A percentile compares a stretch with the other conserved stretches of the same genome.
These are phyloP conservation scores for Royoungia palumana DNA, from an alignment of 768 basidiomycete species.

Conservation along the genomic window DNA sequence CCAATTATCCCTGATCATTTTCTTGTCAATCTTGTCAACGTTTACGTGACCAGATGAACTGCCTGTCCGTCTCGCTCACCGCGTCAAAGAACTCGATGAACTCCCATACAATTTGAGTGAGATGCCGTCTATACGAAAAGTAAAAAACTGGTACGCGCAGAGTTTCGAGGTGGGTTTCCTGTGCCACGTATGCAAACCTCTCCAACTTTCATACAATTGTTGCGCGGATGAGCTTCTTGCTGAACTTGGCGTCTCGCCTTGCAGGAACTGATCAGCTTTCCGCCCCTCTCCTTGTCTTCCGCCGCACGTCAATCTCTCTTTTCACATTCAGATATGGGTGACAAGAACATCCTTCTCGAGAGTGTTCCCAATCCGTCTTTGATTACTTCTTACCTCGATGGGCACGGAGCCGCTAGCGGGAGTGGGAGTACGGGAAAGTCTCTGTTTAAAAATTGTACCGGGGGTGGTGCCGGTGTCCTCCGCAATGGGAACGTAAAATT, in stretches of 20 bases:
- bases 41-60: conserved; percentile 65
- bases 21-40: not conserved
- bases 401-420: conserved; percentile 28
- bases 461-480: conserved; percentile 29
- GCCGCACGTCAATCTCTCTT: conserved; percentile 67
- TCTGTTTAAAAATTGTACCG: conserved; percentile 25
- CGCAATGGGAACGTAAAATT: conserved; percentile 59
- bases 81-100: conserved; percentile 93
- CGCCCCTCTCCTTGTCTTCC: conserved; percentile 65
- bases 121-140: conserved; percentile 91
- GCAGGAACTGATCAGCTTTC: conserved; percentile 89
- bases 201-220: not conserved
- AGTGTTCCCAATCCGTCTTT: conserved; percentile 79
- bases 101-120: conserved; percentile 87
- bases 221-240: not conserved
- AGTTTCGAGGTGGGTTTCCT: conserved; percentile 78
- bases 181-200: not conserved
- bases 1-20: not conserved
- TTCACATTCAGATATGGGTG: conserved; percentile 37
- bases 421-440: conserved; percentile 1
- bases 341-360: conserved; percentile 54
- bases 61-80: conserved; percentile 90
- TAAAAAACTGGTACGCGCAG: conserved; percentile 99
- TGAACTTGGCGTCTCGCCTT: not conserved
- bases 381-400: conserved; percentile 29